phyloP scores from a whole-genome alignment of 768 basidiomycete genomes.

The Suillus lakei region DNA sequence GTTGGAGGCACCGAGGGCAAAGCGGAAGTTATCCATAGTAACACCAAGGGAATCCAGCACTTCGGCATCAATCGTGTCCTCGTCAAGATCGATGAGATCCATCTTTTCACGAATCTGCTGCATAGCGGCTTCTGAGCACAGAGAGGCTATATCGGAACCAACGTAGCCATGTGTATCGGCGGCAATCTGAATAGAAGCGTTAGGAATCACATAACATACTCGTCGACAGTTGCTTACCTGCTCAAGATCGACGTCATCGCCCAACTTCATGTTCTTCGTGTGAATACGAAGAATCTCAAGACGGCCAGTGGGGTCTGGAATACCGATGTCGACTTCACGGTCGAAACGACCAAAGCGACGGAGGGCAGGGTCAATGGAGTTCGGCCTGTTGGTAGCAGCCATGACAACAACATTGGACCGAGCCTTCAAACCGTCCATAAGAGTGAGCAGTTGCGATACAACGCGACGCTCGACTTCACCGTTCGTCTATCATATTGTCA shows the following conservation, averaged over 20 bases:
- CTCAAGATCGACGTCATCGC: constrained; percentile 96
- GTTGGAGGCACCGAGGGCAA: constrained; percentile 96
- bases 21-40: constrained; percentile 99
- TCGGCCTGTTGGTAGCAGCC: constrained; percentile 98
- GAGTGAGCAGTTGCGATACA: constrained; percentile 95
- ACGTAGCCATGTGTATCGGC: constrained; percentile 99
- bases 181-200: constrained; percentile 67
- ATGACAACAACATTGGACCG: constrained; percentile 99
- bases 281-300: constrained; percentile 98
- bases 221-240: constrained; percentile 51
- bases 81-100: constrained; percentile 94
- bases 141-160: constrained; percentile 95
- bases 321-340: constrained; percentile 98
- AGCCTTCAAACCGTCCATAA: constrained; percentile 99
- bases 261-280: constrained; percentile 99
- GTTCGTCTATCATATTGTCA: constrained; percentile 70
- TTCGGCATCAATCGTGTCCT: constrained; percentile 99
- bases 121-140: constrained; percentile 99
- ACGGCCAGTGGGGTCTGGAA: constrained; percentile 98
- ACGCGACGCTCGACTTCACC: constrained; percentile 99
- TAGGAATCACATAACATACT: constrained; percentile 12
- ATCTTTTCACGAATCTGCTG: constrained; percentile 99
- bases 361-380: constrained; percentile 98
- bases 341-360: constrained; percentile 99
- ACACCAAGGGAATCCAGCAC: constrained; percentile 98